phyloP scores from a whole-genome alignment of 1,284 basidiomycete genomes.

The Tilletia horrida region DNA sequence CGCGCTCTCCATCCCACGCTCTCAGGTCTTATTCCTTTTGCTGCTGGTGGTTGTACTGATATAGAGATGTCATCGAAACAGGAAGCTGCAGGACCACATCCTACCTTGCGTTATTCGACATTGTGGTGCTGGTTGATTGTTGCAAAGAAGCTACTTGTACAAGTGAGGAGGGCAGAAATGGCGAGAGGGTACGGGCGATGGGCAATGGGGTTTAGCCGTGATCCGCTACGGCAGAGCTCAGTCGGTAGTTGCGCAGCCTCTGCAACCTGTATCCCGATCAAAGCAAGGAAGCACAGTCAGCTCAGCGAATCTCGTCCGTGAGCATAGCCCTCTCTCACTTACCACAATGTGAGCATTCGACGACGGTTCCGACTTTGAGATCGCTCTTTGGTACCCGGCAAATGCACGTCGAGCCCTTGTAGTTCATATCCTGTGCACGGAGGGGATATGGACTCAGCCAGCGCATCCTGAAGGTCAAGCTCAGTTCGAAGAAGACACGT shows the following conservation, averaged over 20 bases:
- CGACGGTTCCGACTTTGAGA: conserved; percentile 83
- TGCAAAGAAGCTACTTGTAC: conserved; percentile 11
- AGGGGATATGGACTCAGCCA: background rate
- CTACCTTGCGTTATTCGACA: background rate
- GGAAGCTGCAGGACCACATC: too few relatives aligned
- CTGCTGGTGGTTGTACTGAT: too few relatives aligned
- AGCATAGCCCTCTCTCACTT: conserved; percentile 54
- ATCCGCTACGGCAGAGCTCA: background rate
- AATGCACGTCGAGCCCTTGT: conserved; percentile 97
- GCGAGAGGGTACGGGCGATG: background rate
- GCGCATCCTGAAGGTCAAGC: background rate
- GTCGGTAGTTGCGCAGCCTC: conserved; percentile 20
- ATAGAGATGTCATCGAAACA: too few relatives aligned
- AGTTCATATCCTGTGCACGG: conserved; percentile 81
- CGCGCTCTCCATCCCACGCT: background rate
- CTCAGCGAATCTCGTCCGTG: background rate
- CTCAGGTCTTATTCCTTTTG: background rate
- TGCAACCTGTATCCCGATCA: conserved; percentile 13
- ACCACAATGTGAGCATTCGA: conserved; percentile 97
- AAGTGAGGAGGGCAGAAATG: background rate
- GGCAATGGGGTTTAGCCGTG: background rate
- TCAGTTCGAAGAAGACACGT: conserved; percentile 36
- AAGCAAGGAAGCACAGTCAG: background rate
- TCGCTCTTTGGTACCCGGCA: conserved; percentile 95
- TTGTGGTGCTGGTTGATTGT: background rate